phyloP scores from a whole-genome alignment of 371 early-diverging fungal genomes.

The Lichtheimia ornata region DNA sequence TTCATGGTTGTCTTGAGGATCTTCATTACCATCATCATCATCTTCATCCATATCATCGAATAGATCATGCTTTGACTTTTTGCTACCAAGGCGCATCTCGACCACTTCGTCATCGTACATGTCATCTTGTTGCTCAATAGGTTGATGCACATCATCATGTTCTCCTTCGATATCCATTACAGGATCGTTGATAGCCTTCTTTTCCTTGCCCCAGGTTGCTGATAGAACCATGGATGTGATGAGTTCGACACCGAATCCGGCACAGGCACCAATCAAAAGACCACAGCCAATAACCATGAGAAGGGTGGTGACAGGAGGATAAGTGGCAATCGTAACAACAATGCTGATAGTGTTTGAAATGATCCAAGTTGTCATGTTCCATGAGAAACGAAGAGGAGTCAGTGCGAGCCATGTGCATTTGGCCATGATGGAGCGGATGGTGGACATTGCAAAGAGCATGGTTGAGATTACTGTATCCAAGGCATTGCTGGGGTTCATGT shows the following conservation, averaged over 20 bases:
- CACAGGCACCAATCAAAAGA: slow-evolving; percentile 44
- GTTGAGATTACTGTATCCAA: neutral
- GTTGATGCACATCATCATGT: neutral
- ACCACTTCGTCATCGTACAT: slow-evolving; percentile 1
- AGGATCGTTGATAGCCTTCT: neutral
- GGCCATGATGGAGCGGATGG: neutral
- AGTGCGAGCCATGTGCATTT: neutral
- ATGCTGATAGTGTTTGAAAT: neutral
- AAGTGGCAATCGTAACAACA: neutral
- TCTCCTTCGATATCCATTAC: neutral
- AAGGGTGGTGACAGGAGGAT: slow-evolving; percentile 33
- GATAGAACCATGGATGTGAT: slow-evolving; percentile 34
- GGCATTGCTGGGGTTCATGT: neutral
- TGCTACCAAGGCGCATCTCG: neutral
- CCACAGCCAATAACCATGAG: slow-evolving; percentile 36
- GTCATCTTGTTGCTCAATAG: slow-evolving; percentile 1
- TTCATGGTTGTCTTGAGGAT: neutral
- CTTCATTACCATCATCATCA: neutral
- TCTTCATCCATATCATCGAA: neutral
- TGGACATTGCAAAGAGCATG: slow-evolving; percentile 1
- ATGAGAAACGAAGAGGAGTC: slow-evolving; percentile 1
- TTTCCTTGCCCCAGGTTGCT: slow-evolving; percentile 35
- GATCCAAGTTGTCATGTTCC: neutral
- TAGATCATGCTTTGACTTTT: neutral
- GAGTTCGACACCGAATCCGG: slow-evolving; percentile 50